A percentile compares a stretch with the other conserved stretches of the same genome.
phyloP scores from a whole-genome alignment of 108 stramenopile genomes.

The Nannochloropsis gaditana region DNA sequence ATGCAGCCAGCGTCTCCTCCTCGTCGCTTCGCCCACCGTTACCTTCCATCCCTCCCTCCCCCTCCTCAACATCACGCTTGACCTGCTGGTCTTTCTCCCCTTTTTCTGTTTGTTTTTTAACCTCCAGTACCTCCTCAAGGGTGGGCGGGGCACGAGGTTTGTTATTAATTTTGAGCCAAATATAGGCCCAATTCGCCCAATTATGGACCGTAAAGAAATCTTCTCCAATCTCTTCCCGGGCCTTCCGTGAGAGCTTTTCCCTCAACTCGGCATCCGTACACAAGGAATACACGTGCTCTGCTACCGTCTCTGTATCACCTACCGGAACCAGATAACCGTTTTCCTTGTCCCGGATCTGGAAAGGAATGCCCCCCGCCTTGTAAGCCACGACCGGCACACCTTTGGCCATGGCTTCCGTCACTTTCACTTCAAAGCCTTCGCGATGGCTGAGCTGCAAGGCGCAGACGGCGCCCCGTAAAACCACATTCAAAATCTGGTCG shows the following conservation, averaged over 20 bases:
- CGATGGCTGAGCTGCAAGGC: neutral
- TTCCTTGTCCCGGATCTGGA: neutral
- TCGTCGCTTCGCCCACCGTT: neutral
- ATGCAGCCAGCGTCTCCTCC: neutral
- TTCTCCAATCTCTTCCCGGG: neutral
- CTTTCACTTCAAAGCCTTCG: neutral
- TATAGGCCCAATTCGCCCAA: slow-evolving; percentile 19
- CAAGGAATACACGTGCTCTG: neutral
- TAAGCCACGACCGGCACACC: slow-evolving; percentile 16
- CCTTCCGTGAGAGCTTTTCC: neutral
- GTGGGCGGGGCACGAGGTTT: slow-evolving; percentile 4
- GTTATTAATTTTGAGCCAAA: neutral
- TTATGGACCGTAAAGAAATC: neutral
- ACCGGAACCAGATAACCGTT: neutral
- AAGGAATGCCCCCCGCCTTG: neutral
- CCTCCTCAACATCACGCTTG: neutral
- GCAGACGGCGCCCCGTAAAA: neutral
- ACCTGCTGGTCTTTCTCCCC: neutral
- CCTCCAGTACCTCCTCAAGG: neutral
- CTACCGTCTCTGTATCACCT: neutral
- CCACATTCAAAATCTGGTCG: slow-evolving; percentile 15
- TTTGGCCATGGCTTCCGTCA: neutral
- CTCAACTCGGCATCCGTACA: neutral
- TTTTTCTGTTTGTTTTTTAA: neutral
- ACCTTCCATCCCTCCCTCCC: neutral